Conservation (phyloP, 2,329 filamentous ascomycete species). For the Calonectria leucothoes region DNA sequence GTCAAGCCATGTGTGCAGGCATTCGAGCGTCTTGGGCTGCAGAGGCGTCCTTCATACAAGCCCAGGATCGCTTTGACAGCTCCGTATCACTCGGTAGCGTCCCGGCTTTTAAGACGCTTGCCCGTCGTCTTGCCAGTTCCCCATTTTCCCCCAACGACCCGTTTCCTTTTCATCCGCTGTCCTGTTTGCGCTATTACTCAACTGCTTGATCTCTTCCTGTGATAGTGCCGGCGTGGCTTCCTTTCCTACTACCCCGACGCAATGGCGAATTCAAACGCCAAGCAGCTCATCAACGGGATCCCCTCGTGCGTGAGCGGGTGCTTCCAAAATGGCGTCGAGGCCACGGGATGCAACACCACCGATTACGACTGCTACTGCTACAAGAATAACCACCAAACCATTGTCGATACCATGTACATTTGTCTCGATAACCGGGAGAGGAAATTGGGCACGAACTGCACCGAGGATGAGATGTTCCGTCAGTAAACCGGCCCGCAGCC, state of each 20-base stretch:
- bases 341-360: conserved; percentile 33
- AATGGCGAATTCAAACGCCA: conserved; percentile 38
- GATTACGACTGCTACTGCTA: conserved; percentile 43
- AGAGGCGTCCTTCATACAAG: not conserved
- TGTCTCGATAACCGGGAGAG: conserved; percentile 35
- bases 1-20: not conserved
- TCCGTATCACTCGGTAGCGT: not conserved
- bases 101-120: not conserved
- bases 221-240: not conserved
- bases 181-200: not conserved
- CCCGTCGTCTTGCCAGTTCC: not conserved
- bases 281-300: conserved; percentile 30
- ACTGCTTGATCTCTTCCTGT: not conserved
- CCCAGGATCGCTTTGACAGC: not conserved
- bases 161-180: not conserved
- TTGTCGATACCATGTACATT: conserved; percentile 37
- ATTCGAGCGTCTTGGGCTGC: not conserved
- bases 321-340: conserved; percentile 37
- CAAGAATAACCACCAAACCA: conserved; percentile 35
- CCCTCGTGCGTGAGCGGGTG: conserved; percentile 34
- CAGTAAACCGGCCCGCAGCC: not conserved
- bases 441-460: conserved; percentile 29
- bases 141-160: not conserved
- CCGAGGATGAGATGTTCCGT: conserved; percentile 37
- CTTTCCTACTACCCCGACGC: not conserved